A percentile compares a stretch with the other conserved stretches of the same genome.
phyloP scores from a whole-genome alignment of 371 early-diverging fungal species.

The Dichotomocladium elegans region DNA sequence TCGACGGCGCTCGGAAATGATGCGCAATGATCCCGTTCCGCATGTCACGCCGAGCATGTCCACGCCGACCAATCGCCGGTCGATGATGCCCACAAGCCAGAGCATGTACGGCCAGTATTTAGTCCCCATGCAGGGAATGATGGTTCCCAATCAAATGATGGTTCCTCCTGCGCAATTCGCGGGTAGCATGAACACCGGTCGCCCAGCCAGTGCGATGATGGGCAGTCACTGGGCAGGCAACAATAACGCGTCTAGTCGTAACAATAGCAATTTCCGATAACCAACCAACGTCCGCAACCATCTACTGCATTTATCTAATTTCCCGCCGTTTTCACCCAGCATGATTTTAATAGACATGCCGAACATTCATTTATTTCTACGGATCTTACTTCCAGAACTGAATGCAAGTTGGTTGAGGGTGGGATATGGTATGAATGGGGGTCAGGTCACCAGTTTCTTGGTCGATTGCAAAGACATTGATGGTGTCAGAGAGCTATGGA shows the following conservation, averaged over 20 bases:
- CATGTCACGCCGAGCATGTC: slow-evolving; percentile 9
- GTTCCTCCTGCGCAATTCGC: background rate
- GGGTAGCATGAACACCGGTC: no score
- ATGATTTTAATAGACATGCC: no score
- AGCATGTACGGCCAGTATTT: slow-evolving; percentile 4
- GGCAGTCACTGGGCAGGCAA: background rate
- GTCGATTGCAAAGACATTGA: slow-evolving; percentile 35
- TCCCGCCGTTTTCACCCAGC: no score
- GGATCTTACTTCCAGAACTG: slow-evolving; percentile 14
- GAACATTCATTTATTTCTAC: no score
- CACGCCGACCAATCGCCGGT: slow-evolving; percentile 8
- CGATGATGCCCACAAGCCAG: background rate
- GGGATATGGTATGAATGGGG: slow-evolving; percentile 18
- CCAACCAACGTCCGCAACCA: no score
- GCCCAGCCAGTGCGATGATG: slow-evolving; percentile 12
- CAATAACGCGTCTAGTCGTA: background rate
- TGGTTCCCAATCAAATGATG: background rate
- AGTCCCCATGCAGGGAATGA: slow-evolving; percentile 3
- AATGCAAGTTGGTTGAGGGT: slow-evolving; percentile 38
- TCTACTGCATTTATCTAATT: no score
- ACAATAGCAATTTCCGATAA: background rate
- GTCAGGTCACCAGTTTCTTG: slow-evolving; percentile 24
- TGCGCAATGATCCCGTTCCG: slow-evolving; percentile 14
- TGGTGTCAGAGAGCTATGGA: slow-evolving; percentile 28
- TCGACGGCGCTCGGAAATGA: slow-evolving; percentile 19